phyloP scores from a whole-genome alignment of 1,284 basidiomycete genomes.

The Puccinia polysora region DNA sequence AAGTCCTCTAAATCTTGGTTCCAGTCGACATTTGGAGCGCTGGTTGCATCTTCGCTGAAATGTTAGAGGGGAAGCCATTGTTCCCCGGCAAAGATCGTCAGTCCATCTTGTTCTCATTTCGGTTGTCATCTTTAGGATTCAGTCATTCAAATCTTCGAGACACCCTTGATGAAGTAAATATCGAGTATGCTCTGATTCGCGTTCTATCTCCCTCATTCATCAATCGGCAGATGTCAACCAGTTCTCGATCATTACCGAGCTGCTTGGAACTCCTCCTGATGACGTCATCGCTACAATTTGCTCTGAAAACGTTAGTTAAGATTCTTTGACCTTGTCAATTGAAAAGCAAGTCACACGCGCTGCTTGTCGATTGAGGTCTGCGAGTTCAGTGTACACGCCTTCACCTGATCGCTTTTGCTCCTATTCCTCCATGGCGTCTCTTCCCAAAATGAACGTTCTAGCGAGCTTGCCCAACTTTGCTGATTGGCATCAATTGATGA shows the following conservation, averaged over 20 bases:
- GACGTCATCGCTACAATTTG: slow-evolving; percentile 99
- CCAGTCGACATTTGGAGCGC: slow-evolving; percentile 95
- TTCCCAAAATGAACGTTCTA: too few species aligned
- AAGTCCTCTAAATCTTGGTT: neutral
- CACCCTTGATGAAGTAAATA: neutral
- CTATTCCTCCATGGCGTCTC: too few species aligned
- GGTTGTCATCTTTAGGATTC: too few species aligned
- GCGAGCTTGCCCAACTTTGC: too few species aligned
- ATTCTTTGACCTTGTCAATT: too few species aligned
- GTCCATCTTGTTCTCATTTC: slow-evolving; percentile 48
- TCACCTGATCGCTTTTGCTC: too few species aligned
- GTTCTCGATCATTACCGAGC: slow-evolving; percentile 98
- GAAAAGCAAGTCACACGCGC: too few species aligned
- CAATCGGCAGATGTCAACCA: slow-evolving; percentile 84
- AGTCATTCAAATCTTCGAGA: neutral
- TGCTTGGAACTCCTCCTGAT: slow-evolving; percentile 94
- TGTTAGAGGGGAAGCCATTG: slow-evolving; percentile 96
- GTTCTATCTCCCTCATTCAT: neutral
- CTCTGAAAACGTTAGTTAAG: slow-evolving; percentile 88
- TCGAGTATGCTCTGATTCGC: neutral
- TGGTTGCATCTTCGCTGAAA: slow-evolving; percentile 99
- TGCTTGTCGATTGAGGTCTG: too few species aligned
- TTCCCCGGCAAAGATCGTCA: slow-evolving; percentile 94
- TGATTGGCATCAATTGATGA: too few species aligned
- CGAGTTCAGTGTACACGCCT: too few species aligned